Evolutionary conservation across 2,329 filamentous ascomycete species (phyloP), one percentile per base, ranked within the genome.

Genomic region (Cladosporium colombiae): DNA sequence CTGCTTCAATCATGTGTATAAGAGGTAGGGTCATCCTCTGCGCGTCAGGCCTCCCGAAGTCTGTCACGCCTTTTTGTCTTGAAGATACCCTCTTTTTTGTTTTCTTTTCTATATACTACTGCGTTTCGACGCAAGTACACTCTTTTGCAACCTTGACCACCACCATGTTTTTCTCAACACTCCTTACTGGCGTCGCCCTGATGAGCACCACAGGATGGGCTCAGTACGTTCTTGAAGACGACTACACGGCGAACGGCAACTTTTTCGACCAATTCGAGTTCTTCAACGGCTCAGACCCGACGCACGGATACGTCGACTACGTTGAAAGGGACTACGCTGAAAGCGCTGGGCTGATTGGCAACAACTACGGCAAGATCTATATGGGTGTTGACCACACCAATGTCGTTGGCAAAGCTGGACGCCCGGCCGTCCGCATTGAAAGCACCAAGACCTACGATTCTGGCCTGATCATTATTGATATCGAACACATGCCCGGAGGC

Each of bases 251-350:
- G 1, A 68, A 70, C 40, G 72, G 74, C 58, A 76, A 77, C 66
- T 86, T 86, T 72, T 85, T 85, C 72, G 78, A 81, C 69, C 78
- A 81, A 70, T 86, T 86, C 72, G 71, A 75, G 33, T 86, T 86
- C 75, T 85, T 78, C 69, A 83, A 81, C 8, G 78, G 66, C 18
- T 23, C 71, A 3, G 92, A 95, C 73, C 91, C 91, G 0, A 95
- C 91, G 2, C 72, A 88, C 68, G 92, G 91, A 35, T 92, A 88
- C 72, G 91, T 95, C 71, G 79, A 86, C 67, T 95, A 93, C 72
- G 83, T 88, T 63, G 80, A 85, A 69, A 81, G 83, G 60, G 66
- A 75, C n/a, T 84, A 83, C 1, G 90, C 91, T 64, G 35, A 61
- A 21, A 62, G 53, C 27, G 66, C 65, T 23, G 65, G 67, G 10